phyloP scores from a whole-genome alignment of 202 grass and related monocot genomes.

The Panicum hallii region DNA sequence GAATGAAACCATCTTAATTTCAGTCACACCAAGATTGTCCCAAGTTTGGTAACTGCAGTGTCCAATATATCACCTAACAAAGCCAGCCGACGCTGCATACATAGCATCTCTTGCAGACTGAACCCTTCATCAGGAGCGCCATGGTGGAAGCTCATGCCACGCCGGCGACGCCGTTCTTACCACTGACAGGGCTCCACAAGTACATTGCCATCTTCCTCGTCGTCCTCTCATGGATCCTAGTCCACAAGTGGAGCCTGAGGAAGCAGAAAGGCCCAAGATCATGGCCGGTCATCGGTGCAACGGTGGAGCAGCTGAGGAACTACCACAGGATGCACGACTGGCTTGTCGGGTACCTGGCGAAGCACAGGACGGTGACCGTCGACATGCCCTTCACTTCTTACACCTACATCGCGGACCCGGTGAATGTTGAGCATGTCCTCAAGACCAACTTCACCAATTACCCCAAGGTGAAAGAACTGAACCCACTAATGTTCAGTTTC shows the following conservation, averaged over 20 bases:
- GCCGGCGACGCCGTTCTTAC: constrained; percentile 32
- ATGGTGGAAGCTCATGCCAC: constrained; percentile 66
- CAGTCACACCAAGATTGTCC: constrained; percentile 73
- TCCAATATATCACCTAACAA: constrained; percentile 62
- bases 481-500: neutral
- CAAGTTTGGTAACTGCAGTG: constrained; percentile 38
- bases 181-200: constrained; percentile 51
- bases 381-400: constrained; percentile 92
- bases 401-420: constrained; percentile 92
- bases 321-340: constrained; percentile 96
- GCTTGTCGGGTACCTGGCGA: constrained; percentile 72
- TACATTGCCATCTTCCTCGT: constrained; percentile 56
- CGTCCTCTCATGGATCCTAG: constrained; percentile 69
- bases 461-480: constrained; percentile 73
- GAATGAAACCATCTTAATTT: constrained; percentile 76
- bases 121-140: constrained; percentile 39
- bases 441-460: constrained; percentile 97
- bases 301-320: constrained; percentile 86
- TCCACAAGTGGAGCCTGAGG: constrained; percentile 77
- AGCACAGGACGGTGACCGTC: constrained; percentile 68
- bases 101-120: constrained; percentile 43
- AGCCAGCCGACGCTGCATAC: constrained; percentile 46
- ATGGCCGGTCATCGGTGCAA: constrained; percentile 82
- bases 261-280: constrained; percentile 73
- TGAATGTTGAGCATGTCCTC: constrained; percentile 87